Evolutionary conservation across 495 filamentous ascomycete species (phyloP), one percentile per base, ranked within the genome.

Genomic region (Jackrogersella multiformis): DNA sequence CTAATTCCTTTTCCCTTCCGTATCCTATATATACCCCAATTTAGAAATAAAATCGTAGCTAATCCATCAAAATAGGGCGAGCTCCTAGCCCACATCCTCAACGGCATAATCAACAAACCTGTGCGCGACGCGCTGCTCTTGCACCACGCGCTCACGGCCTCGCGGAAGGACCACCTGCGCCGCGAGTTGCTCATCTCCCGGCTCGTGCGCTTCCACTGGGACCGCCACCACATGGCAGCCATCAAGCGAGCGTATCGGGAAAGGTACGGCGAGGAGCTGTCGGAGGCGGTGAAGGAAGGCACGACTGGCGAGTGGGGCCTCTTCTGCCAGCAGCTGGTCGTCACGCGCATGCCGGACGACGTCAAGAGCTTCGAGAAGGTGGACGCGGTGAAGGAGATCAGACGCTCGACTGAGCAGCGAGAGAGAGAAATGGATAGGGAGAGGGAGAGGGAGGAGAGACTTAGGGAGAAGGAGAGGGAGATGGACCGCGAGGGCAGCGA

Each of bases 101-200:
- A 97, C 78, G 95, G 96, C 71, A 89, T 94, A 38, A 94, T 97
- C 78, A 97, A 99, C 79, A 90, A 91, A 45, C 93, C 95, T 32
- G 90, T 96, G 65, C 94, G 95, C 53, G 95, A 99, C 75, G 92
- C 94, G 4, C 85, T 98, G 35, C 89, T 99, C n/a, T 83, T 99
- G 28, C 88, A 96, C 76, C 95, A 99, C 79, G 94, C 95, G 3
- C 85, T 97, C 35, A 86, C 85, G 8, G 75, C 81, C 2, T 84
- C 85, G 24, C 82, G 79, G 49, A 79, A 81, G n/a, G 89, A 90
- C 68, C 81, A 82, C 30, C 84, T 92, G 53, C 87, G 92, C 30
- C 87, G 87, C n/a, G 92, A 96, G 71, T 82, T 96, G 39, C 84
- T 96, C 20, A 92, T 94, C 57, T 91, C 88, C 48, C 82, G 92